A percentile compares a stretch with the other conserved stretches of the same genome.
Conservation (phyloP, 1,284 basidiomycete species). For the Meira miltonrushii region DNA sequence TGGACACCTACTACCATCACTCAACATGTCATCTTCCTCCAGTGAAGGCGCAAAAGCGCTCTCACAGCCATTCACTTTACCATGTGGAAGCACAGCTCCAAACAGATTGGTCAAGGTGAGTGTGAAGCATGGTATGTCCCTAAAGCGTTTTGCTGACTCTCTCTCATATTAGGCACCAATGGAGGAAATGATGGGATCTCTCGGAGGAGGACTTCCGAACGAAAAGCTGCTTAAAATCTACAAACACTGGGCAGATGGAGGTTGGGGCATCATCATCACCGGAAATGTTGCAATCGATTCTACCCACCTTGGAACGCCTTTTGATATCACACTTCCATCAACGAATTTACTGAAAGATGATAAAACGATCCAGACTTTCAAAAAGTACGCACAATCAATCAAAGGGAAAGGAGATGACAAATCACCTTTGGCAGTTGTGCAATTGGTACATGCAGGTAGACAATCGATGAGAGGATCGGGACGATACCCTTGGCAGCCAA, state of each 20-base stretch:
- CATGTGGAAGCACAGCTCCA: conserved; percentile 57
- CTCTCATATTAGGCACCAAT: conserved; percentile 31
- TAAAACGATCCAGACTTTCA: conserved; percentile 16
- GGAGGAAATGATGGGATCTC: conserved; percentile 40
- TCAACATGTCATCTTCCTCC: too few relatives aligned
- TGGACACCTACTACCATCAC: too few relatives aligned
- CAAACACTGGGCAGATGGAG: conserved; percentile 66
- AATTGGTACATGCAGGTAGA: conserved; percentile 78
- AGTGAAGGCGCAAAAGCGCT: conserved; percentile 28
- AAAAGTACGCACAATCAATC: conserved; percentile 30
- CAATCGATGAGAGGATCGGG: conserved; percentile 74
- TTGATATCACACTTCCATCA: conserved; percentile 58
- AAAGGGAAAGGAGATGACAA: conserved; percentile 24
- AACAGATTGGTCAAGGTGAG: conserved; percentile 59
- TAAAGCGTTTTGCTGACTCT: neutral
- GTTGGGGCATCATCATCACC: conserved; percentile 84
- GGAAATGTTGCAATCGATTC: conserved; percentile 77
- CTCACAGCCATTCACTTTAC: conserved; percentile 58
- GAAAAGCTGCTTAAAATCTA: conserved; percentile 65
- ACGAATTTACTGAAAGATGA: neutral
- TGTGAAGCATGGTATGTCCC: neutral
- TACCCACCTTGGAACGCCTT: conserved; percentile 70
- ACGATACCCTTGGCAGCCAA: conserved; percentile 60
- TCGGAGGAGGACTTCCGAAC: conserved; percentile 40
- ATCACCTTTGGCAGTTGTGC: conserved; percentile 59